Percentiles rank a stretch among this genome's conserved stretches.
These are phyloP conservation scores for Ustulina deusta DNA, from an alignment of 2,329 filamentous ascomycete species.

Conservation along the genomic window DNA sequence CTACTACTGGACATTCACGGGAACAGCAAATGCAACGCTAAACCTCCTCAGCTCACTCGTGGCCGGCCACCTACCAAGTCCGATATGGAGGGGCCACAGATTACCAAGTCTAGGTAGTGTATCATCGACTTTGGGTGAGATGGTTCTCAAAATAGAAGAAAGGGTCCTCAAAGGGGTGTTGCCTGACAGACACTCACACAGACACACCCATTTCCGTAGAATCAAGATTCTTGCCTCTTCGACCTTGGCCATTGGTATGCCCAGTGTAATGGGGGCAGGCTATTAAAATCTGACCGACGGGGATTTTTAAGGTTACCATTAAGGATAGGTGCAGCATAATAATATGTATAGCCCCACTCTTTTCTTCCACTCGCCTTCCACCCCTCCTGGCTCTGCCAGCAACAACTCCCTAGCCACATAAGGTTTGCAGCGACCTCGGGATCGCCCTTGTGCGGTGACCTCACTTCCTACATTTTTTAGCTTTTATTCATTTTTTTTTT, in stretches of 20 bases:
- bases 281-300: constrained; percentile 8
- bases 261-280: background rate
- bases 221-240: background rate
- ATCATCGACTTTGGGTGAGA: background rate
- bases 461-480: constrained; percentile 28
- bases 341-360: constrained; percentile 12
- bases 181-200: background rate
- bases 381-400: constrained; percentile 25
- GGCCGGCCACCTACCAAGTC: constrained; percentile 15
- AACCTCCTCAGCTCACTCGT: constrained; percentile 29
- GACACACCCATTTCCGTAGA: too few species aligned
- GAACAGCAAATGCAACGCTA: constrained; percentile 28
- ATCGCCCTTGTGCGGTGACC: constrained; percentile 25
- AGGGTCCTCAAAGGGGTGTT: background rate
- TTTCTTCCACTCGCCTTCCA: too few species aligned
- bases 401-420: too few species aligned
- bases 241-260: too few species aligned
- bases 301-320: background rate
- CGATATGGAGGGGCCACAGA: constrained; percentile 20
- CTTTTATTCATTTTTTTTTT: constrained; percentile 20
- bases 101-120: background rate
- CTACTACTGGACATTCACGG: constrained; percentile 33
- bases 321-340: background rate
- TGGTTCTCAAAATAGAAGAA: background rate
- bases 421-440: constrained; percentile 29